Evolutionary conservation across 2,329 filamentous ascomycete genomes (phyloP).

Genomic region (Teratosphaeria gauchensis): DNA sequence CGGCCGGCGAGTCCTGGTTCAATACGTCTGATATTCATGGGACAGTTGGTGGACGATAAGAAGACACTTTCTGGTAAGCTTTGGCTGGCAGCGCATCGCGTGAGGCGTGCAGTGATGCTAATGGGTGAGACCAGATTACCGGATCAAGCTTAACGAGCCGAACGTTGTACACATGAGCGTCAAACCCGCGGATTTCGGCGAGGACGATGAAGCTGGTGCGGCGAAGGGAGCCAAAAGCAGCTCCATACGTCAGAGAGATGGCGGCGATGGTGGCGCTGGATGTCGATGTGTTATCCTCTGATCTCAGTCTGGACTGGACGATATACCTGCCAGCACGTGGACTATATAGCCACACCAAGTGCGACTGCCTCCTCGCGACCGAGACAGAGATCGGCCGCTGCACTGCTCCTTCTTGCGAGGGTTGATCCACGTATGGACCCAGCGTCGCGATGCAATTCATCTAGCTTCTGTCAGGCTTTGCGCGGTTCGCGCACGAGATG

Average conservation of each 20-base stretch:
- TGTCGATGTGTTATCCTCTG: constrained; percentile 55
- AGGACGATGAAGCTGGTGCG: constrained; percentile 63
- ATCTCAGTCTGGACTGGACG: neutral
- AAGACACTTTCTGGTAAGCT: constrained; percentile 65
- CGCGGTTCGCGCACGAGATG: too few species aligned
- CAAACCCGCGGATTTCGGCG: constrained; percentile 70
- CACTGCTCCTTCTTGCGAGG: too few species aligned
- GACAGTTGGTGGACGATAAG: constrained; percentile 84
- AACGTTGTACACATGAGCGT: constrained; percentile 96
- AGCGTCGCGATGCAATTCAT: too few species aligned
- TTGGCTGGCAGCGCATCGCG: neutral
- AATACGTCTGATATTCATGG: constrained; percentile 86
- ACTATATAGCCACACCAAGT: neutral
- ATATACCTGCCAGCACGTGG: neutral
- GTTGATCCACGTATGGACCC: too few species aligned
- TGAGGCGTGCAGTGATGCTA: neutral
- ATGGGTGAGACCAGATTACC: constrained; percentile 53
- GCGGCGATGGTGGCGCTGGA: constrained; percentile 48
- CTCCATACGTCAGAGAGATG: constrained; percentile 28
- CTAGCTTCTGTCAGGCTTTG: too few species aligned
- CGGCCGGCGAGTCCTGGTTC: constrained; percentile 78
- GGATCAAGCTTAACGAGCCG: constrained; percentile 61
- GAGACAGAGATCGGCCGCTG: too few species aligned
- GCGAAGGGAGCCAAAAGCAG: constrained; percentile 50
- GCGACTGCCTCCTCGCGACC: too few species aligned